Conservation (phyloP, 306 rosid genomes). For the Cucurbita maxima region DNA sequence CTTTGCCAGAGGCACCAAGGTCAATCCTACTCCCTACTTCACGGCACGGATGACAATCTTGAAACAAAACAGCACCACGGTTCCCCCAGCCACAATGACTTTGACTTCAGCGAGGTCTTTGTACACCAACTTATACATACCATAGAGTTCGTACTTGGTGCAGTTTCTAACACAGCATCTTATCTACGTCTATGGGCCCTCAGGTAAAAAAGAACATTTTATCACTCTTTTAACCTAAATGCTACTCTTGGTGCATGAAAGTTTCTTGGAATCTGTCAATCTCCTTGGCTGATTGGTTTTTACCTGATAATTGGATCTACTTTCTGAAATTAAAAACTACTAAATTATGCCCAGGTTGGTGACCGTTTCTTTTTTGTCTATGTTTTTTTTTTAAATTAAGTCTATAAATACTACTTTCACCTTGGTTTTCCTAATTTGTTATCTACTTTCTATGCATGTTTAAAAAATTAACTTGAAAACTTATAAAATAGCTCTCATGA, state of each 20-base stretch:
- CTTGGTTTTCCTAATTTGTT: not conserved
- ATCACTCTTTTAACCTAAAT: not conserved
- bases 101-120: slow-evolving; percentile 63
- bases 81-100: slow-evolving; percentile 31
- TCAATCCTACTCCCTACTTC: slow-evolving; percentile 40
- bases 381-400: no score
- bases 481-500: no score
- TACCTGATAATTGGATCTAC: not conserved
- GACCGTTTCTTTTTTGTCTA: no score
- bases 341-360: not conserved
- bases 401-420: not conserved
- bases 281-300: not conserved
- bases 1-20: slow-evolving; percentile 56
- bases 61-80: slow-evolving; percentile 22
- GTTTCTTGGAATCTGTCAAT: not conserved
- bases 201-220: slow-evolving; percentile 24
- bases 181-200: slow-evolving; percentile 86
- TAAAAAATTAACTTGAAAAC: no score
- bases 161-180: slow-evolving; percentile 82
- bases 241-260: not conserved
- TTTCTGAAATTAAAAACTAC: not conserved
- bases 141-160: slow-evolving; percentile 80
- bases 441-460: no score
- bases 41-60: slow-evolving; percentile 30
- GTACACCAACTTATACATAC: slow-evolving; percentile 86